Evolutionary conservation across 129 eudicot species (phyloP), one percentile per base, ranked within the genome.

Genomic region (Pittosporum tobira): DNA sequence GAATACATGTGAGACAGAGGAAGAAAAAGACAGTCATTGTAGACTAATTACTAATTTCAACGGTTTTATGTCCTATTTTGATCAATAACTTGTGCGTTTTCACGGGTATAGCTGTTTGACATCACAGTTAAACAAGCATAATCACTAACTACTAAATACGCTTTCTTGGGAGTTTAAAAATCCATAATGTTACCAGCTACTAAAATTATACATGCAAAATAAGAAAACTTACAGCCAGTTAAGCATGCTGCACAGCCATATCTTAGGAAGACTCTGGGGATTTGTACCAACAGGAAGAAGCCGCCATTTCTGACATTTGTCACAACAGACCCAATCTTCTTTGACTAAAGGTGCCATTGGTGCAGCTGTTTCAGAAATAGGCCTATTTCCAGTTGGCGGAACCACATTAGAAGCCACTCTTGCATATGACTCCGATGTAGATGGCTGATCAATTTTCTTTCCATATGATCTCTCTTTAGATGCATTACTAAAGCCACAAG

Each of bases 321-420:
- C 99, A 58, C 99, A 93, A 21, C 61, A 44, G 23, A 93, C 99
- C 99, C 99, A 93, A 65, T 79, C 78, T 73, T 90, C 96, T 21
- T 87, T 57, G 58, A 80, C 84, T 30, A 69, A 27, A 27, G 87
- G 88, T 54, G 65, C 81, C 30, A 21, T 40, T 44, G 57, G 75
- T 23, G 70, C 38, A 56, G 70, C 74, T 46, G 71, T 82, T 58
- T 71, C 88, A 65, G 82, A 63, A 34, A 14, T 71, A n/a, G 57
- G 64, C 46, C 73, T 79, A 52, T 58, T 82, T 5, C 71, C 85
- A n/a, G 44, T 13, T n/a, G 60, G 42, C 51, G 77, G 79, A 14
- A 66, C 71, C 26, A 24, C 26, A 44, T 29, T 64, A 23, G 73
- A 69, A 57, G 72, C 68, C 51, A 49, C 59, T 45, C 71, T 69